Conservation (phyloP, 306 rosid species). For the Mucuna pruriens region DNA sequence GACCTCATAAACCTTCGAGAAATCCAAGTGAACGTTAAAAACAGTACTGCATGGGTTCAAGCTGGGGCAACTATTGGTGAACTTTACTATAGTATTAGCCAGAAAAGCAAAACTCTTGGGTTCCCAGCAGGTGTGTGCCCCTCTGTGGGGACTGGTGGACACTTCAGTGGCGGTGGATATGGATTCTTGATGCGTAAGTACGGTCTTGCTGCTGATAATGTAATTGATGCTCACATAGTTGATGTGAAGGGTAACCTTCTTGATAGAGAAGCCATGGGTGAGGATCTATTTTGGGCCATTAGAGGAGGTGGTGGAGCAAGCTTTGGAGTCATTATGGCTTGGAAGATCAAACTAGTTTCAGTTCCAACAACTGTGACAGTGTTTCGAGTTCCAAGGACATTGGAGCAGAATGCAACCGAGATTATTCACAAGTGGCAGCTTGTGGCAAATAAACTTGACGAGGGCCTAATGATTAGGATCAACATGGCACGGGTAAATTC, state of each 20-base stretch:
- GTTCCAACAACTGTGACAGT: conserved; percentile 65
- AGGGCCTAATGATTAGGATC: conserved; percentile 23
- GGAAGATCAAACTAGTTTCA: conserved; percentile 53
- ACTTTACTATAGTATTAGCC: conserved; percentile 31
- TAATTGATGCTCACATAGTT: conserved; percentile 63
- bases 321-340: conserved; percentile 65
- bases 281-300: conserved; percentile 79
- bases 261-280: conserved; percentile 63
- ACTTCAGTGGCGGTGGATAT: conserved; percentile 74
- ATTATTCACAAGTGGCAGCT: conserved; percentile 60
- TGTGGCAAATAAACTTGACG: conserved; percentile 45
- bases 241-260: conserved; percentile 58
- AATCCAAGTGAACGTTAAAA: conserved; percentile 43
- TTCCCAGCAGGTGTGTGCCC: conserved; percentile 71
- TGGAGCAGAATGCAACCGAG: conserved; percentile 55
- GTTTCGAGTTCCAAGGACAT: conserved; percentile 45
- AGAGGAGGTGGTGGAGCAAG: conserved; percentile 75
- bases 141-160: conserved; percentile 75
- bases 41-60: conserved; percentile 44
- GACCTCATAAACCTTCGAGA: conserved; percentile 63
- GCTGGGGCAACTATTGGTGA: conserved; percentile 42
- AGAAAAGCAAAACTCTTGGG: conserved; percentile 29
- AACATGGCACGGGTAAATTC: neutral
- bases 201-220: conserved; percentile 65
- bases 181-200: conserved; percentile 64